Percentiles rank a stretch among this genome's conserved stretches.
Conservation (phyloP, 192 early-diverging fungal species). For the Coemansia sp. region DNA sequence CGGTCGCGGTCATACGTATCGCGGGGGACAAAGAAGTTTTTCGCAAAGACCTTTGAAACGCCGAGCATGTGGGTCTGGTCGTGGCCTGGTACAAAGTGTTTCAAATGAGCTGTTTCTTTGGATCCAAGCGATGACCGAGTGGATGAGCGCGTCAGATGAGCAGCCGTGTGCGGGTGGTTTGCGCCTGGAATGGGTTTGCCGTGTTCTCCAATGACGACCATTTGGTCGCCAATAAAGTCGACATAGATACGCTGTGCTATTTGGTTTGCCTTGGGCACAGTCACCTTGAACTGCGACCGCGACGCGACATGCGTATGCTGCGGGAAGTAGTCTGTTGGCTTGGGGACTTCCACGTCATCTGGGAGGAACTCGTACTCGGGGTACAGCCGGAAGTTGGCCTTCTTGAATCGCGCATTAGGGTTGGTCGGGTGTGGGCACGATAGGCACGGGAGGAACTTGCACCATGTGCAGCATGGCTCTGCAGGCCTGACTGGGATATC, state of each 20-base stretch:
- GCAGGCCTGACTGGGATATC: constrained; percentile 18
- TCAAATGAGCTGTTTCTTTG: constrained; percentile 1
- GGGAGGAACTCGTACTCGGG: constrained; percentile 55
- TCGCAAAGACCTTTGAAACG: constrained; percentile 39
- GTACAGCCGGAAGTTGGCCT: constrained; percentile 43
- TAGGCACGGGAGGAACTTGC: constrained; percentile 48
- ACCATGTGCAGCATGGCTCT: constrained; percentile 53
- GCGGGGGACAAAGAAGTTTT: constrained; percentile 52
- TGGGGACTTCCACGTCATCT: constrained; percentile 25
- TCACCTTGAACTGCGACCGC: constrained; percentile 29
- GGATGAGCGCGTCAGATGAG: constrained; percentile 24
- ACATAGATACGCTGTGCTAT: constrained; percentile 48
- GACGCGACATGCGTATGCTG: constrained; percentile 43
- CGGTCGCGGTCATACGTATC: constrained; percentile 52
- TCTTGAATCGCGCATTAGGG: constrained; percentile 46
- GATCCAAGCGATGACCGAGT: constrained; percentile 29
- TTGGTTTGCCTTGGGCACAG: constrained; percentile 27
- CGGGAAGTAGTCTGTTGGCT: constrained; percentile 46
- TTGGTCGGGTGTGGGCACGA: constrained; percentile 48
- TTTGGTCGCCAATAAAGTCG: constrained; percentile 51
- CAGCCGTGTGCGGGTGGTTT: background rate
- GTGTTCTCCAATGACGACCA: constrained; percentile 49
- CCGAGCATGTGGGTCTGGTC: constrained; percentile 11
- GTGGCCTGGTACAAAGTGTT: background rate
- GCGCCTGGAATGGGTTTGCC: constrained; percentile 10